Base-by-base conservation (phyloP, 805 yeast species). In the Nakazawaea peltata region DNA sequence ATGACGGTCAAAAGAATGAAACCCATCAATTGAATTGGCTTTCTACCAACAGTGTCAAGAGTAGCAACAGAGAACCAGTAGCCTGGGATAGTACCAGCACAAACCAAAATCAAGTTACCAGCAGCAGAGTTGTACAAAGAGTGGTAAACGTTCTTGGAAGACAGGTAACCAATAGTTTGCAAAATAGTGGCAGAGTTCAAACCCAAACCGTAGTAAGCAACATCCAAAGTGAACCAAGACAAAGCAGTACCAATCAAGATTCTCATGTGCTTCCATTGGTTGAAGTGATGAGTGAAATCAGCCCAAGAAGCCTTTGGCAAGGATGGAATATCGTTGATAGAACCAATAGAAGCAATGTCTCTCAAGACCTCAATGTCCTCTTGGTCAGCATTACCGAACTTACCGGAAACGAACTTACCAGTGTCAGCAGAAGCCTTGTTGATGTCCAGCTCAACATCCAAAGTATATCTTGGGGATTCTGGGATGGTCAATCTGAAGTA, bases 11-110 rank as follows among this genome's bases (percentile, higher is more conserved):
- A 70, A 35, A 83, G 52, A 45, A 70, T 41, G 67, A 86, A 86
- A 50, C 95, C 94, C 52, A 63, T 65, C 16, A 84, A 41, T 67
- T 87, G 95, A 44, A 86, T 65, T 44, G 87, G 77, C 61, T 81
- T 84, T 71, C 96, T 78, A 50, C 96, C 96, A 47, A 86, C 49
- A 26, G 63, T 68, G 61, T 86, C 96, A 41, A 86, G 56, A 31
- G 90, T 78, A 34, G 86, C 86, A 48, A 80, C 85, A 22, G 90
- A 57, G 42, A 70, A 65, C 95, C 95, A 86, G 65, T 86, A 86
- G 54, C 96, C 96, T 50, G 95, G 95, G 61, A 86, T 74, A 30
- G 92, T 73, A 69, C 97, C 96, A 39, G 97, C 97, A 72, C 94
- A 84, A 44, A 86, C 76, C 57, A 86, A 71, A 63, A 86, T 86